These are phyloP conservation scores for Anisogramma anomala DNA, from an alignment of 2,329 filamentous ascomycete species.

Conservation along the genomic window DNA sequence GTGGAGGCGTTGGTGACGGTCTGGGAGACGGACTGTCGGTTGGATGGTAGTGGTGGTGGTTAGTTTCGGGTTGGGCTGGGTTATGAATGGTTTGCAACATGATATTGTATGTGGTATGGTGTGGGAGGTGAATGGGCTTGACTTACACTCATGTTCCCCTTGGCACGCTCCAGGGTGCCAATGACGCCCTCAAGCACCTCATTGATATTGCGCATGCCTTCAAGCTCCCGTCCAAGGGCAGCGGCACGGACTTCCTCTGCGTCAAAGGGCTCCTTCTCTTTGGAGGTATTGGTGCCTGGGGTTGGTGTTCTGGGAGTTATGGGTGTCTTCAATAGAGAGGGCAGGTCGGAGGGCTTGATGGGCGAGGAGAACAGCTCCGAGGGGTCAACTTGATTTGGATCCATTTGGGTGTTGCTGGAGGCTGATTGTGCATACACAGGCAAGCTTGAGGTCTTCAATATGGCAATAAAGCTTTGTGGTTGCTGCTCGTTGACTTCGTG, in stretches of 20 bases:
- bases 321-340: conserved; percentile 22
- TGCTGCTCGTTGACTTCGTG: too few relatives aligned
- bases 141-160: conserved; percentile 64
- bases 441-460: too few relatives aligned
- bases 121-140: neutral
- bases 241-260: conserved; percentile 59
- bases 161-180: conserved; percentile 57
- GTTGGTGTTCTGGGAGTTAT: conserved; percentile 26
- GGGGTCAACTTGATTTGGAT: conserved; percentile 30
- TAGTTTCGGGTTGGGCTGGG: too few relatives aligned
- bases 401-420: too few relatives aligned
- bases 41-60: conserved; percentile 13
- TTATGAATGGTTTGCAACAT: too few relatives aligned
- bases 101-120: too few relatives aligned
- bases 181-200: conserved; percentile 71
- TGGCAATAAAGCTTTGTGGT: too few relatives aligned
- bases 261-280: conserved; percentile 40
- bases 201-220: conserved; percentile 78
- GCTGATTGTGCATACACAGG: too few relatives aligned
- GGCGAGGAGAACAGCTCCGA: conserved; percentile 31
- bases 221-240: conserved; percentile 64
- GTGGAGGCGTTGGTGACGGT: conserved; percentile 83
- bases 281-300: conserved; percentile 13
- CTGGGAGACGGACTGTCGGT: conserved; percentile 59
- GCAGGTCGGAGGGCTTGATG: conserved; percentile 22